Conservation (phyloP, 305 asterid species). For the Fraxinus greggii region DNA sequence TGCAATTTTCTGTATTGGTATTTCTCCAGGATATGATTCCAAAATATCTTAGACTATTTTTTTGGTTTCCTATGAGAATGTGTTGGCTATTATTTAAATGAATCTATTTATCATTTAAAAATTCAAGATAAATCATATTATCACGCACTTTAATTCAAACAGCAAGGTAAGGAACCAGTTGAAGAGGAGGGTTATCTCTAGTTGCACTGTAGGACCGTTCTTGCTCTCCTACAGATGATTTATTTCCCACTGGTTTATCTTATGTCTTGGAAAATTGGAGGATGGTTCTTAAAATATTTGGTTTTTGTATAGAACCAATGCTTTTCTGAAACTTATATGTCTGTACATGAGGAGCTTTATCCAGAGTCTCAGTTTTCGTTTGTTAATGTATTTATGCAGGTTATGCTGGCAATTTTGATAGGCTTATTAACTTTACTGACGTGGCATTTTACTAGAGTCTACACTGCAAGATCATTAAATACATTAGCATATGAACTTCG, state of each 20-base stretch:
- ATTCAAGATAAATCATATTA: neutral
- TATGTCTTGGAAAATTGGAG: neutral
- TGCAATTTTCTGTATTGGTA: neutral
- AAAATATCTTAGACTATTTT: neutral
- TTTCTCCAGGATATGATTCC: neutral
- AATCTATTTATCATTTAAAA: neutral
- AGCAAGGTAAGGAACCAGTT: neutral
- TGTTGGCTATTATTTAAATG: neutral
- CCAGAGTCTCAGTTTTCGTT: neutral
- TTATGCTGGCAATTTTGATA: conserved; percentile 81
- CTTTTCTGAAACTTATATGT: neutral
- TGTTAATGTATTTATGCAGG: conserved; percentile 44
- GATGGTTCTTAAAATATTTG: neutral
- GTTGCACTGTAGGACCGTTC: neutral
- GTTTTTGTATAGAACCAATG: neutral
- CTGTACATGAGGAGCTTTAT: neutral
- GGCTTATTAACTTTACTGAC: conserved; percentile 79
- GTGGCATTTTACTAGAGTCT: conserved; percentile 88
- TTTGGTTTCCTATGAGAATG: neutral
- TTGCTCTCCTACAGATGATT: neutral
- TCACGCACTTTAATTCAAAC: neutral
- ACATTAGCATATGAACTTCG: conserved; percentile 82
- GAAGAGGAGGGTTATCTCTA: neutral
- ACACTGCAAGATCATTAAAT: conserved; percentile 68
- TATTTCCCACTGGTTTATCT: neutral